Percentiles rank a stretch among this genome's conserved stretches.
Evolutionary conservation across 805 yeast genomes (phyloP).

Genomic region (Barnettozyma sucrosica): DNA sequence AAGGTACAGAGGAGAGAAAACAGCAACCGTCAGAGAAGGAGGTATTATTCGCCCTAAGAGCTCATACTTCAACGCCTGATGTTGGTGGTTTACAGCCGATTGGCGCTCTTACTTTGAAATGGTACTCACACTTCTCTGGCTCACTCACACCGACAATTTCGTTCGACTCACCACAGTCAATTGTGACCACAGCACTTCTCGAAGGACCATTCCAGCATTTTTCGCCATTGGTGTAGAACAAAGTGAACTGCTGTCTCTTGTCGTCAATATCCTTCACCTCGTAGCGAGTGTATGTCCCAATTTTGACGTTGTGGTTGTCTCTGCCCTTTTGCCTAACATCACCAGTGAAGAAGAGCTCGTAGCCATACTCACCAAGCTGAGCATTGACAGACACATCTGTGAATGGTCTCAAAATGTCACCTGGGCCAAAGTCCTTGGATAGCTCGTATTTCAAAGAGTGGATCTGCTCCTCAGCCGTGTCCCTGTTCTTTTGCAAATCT

Average conservation of each 20-base stretch:
- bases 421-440: constrained; percentile 45
- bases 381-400: constrained; percentile 41
- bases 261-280: constrained; percentile 27
- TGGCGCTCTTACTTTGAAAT: constrained; percentile 40
- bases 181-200: constrained; percentile 58
- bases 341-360: constrained; percentile 55
- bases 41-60: not conserved
- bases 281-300: constrained; percentile 40
- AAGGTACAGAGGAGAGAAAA: not conserved
- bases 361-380: constrained; percentile 64
- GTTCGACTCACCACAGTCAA: constrained; percentile 61
- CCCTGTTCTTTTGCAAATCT: constrained; percentile 10
- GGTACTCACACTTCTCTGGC: constrained; percentile 83
- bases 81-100: constrained; percentile 31
- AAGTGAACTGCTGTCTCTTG: constrained; percentile 28
- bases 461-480: constrained; percentile 16
- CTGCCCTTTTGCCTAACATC: constrained; percentile 50
- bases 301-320: constrained; percentile 40
- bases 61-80: not conserved
- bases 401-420: constrained; percentile 58
- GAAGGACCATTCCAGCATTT: constrained; percentile 94
- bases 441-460: constrained; percentile 10
- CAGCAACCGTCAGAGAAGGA: not conserved
- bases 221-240: constrained; percentile 56
- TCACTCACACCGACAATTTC: constrained; percentile 67